Evolutionary conservation across 257 asterid species (phyloP).

Genomic region (Pogostemon cablin): DNA sequence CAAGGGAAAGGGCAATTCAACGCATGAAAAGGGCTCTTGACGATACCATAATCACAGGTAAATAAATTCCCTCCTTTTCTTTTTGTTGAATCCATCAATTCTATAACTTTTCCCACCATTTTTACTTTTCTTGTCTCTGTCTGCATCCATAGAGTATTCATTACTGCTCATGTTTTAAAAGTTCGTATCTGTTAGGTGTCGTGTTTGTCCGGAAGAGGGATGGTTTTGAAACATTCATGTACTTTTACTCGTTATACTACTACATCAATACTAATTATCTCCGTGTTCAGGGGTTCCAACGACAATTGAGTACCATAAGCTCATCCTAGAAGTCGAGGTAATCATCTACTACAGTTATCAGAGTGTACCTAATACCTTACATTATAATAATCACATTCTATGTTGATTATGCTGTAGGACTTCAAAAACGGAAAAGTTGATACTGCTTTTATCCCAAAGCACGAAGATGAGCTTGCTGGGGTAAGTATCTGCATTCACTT

Average conservation of each 20-base stretch:
- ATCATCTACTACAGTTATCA: constrained; percentile 26
- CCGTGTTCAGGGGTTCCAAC: constrained; percentile 85
- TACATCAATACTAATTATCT: constrained; percentile 1
- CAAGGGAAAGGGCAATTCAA: constrained; percentile 88
- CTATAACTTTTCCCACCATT: not conserved
- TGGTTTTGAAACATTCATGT: not conserved
- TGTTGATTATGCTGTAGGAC: constrained; percentile 56
- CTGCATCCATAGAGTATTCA: not conserved
- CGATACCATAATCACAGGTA: constrained; percentile 91
- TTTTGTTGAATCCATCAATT: not conserved
- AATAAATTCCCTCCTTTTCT: not conserved
- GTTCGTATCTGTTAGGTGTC: not conserved
- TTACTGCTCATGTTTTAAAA: not conserved
- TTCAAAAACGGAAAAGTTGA: constrained; percentile 90
- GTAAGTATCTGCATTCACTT: constrained; percentile 53
- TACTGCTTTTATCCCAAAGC: constrained; percentile 97
- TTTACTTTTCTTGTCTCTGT: not conserved
- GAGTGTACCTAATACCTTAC: not conserved
- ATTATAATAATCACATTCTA: not conserved
- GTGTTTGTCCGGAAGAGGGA: constrained; percentile 6
- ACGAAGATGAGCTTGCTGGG: constrained; percentile 90
- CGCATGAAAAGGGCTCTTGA: constrained; percentile 99
- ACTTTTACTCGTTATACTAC: not conserved
- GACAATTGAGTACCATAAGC: constrained; percentile 96
- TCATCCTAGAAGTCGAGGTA: constrained; percentile 95